Evolutionary conservation across 805 yeast species (phyloP).

Genomic region (Pichia cabralensis): DNA sequence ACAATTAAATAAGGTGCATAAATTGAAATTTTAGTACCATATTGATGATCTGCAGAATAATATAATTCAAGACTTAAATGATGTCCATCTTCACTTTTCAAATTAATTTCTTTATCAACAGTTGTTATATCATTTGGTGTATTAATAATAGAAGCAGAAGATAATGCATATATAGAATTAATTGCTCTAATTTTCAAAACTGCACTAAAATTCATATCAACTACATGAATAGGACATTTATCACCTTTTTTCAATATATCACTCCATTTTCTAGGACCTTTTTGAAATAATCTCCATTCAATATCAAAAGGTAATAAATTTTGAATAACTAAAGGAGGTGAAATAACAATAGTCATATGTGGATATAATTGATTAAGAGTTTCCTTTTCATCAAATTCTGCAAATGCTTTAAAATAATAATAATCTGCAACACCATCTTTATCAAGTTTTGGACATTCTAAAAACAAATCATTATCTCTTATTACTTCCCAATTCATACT

Average conservation of each 20-base stretch:
- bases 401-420: slow-evolving; percentile 62
- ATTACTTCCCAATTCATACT: slow-evolving; percentile 56
- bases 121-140: slow-evolving; percentile 28
- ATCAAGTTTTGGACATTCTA: slow-evolving; percentile 45
- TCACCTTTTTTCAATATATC: slow-evolving; percentile 55
- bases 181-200: slow-evolving; percentile 60
- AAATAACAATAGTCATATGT: slow-evolving; percentile 62
- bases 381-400: slow-evolving; percentile 52
- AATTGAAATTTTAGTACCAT: slow-evolving; percentile 58
- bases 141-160: slow-evolving; percentile 70
- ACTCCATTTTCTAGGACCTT: slow-evolving; percentile 59
- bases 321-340: slow-evolving; percentile 81
- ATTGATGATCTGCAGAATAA: slow-evolving; percentile 43
- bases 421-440: slow-evolving; percentile 25
- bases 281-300: slow-evolving; percentile 66
- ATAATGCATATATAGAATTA: slow-evolving; percentile 48
- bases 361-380: slow-evolving; percentile 74
- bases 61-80: slow-evolving; percentile 51
- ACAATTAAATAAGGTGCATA: slow-evolving; percentile 78
- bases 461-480: slow-evolving; percentile 36
- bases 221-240: slow-evolving; percentile 69
- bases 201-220: slow-evolving; percentile 46
- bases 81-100: slow-evolving; percentile 57
- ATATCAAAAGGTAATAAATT: slow-evolving; percentile 80
- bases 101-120: slow-evolving; percentile 32